A percentile compares a stretch with the other conserved stretches of the same genome.
Conservation (phyloP, 1,284 basidiomycete species). For the Pseudozyma thailandica region DNA sequence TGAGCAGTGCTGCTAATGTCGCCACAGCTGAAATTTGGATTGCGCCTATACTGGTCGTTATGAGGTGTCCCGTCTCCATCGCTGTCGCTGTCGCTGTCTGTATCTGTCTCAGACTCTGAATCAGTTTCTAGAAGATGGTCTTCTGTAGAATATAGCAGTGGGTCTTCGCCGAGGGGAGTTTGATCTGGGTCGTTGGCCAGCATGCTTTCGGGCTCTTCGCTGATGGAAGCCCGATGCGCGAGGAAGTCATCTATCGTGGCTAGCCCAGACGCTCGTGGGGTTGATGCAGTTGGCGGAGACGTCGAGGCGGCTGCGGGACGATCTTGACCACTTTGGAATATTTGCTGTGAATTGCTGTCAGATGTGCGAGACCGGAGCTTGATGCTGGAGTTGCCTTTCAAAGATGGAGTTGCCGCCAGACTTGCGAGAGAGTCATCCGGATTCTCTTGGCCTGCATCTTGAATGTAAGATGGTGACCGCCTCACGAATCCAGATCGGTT, state of each 20-base stretch:
- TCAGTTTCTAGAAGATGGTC: slow-evolving; percentile 48
- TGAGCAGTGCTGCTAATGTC: too few relatives aligned
- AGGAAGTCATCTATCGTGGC: slow-evolving; percentile 4
- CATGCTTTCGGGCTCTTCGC: slow-evolving; percentile 52
- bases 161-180: slow-evolving; percentile 57
- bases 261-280: neutral
- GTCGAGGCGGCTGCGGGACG: neutral
- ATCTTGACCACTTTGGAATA: neutral
- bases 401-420: slow-evolving; percentile 22
- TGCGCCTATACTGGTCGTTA: neutral
- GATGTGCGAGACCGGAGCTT: slow-evolving; percentile 33
- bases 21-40: neutral
- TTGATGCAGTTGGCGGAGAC: neutral
- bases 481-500: neutral
- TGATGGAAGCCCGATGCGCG: slow-evolving; percentile 24
- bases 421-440: slow-evolving; percentile 39
- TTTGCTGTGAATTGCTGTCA: neutral
- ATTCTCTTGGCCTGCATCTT: slow-evolving; percentile 9
- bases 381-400: slow-evolving; percentile 37
- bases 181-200: slow-evolving; percentile 47
- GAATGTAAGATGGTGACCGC: slow-evolving; percentile 6
- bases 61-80: slow-evolving; percentile 23
- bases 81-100: slow-evolving; percentile 11
- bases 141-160: slow-evolving; percentile 47
- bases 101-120: slow-evolving; percentile 30